Percentiles rank a stretch among this genome's conserved stretches.
phyloP scores from a whole-genome alignment of 2,329 filamentous ascomycete genomes.

The Aurifilum marmelostoma region DNA sequence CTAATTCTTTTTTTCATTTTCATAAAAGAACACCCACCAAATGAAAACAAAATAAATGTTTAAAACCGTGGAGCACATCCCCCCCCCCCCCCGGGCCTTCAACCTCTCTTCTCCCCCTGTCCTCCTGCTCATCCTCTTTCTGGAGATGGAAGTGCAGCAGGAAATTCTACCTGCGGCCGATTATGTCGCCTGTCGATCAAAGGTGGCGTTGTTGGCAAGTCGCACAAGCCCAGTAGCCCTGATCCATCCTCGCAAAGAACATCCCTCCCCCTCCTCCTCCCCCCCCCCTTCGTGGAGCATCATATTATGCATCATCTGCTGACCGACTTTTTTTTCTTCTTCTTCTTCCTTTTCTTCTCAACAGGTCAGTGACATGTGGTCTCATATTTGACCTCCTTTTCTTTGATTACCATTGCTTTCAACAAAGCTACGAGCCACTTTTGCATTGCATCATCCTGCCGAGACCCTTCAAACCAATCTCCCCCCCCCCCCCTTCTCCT shows the following conservation, averaged over 20 bases:
- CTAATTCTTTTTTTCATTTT: too few species aligned
- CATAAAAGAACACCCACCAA: too few species aligned
- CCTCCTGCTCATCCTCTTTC: background rate
- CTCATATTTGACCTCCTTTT: conserved; percentile 19
- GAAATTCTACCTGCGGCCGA: conserved; percentile 19
- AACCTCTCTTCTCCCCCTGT: background rate
- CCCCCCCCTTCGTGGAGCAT: background rate
- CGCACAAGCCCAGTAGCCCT: conserved; percentile 22
- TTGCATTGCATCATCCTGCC: conserved; percentile 24
- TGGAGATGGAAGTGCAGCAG: conserved; percentile 15
- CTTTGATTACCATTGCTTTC: conserved; percentile 26
- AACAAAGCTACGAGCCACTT: conserved; percentile 21
- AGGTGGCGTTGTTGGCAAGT: conserved; percentile 23
- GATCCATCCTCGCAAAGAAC: conserved; percentile 10
- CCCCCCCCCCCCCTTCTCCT: too few species aligned
- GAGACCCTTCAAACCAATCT: conserved; percentile 26
- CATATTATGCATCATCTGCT: conserved; percentile 28
- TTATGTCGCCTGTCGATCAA: conserved; percentile 11
- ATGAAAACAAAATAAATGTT: background rate
- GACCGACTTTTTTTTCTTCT: conserved; percentile 27
- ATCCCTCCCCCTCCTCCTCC: too few species aligned
- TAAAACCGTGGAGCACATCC: conserved; percentile 18
- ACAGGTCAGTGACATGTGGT: conserved; percentile 29
- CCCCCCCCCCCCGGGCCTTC: too few species aligned
- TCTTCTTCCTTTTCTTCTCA: conserved; percentile 7